Conservation (phyloP, 2,329 filamentous ascomycete species). For the Aspergillus jensenii region DNA sequence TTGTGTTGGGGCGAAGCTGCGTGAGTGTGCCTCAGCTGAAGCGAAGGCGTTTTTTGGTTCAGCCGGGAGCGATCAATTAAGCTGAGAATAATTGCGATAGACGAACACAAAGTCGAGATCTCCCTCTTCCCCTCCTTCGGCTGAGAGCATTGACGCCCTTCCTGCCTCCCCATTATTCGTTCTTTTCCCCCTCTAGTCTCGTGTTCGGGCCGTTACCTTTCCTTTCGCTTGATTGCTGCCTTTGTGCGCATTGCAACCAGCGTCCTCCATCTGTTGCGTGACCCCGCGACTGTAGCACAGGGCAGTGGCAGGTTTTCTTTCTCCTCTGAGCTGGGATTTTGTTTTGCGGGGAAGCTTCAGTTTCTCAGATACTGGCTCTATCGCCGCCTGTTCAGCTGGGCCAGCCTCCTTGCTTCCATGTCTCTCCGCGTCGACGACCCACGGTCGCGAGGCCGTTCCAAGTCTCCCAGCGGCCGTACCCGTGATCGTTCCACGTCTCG, state of each 20-base stretch:
- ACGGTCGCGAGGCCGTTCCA: slow-evolving; percentile 46
- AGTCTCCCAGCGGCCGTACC: slow-evolving; percentile 42
- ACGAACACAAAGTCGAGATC: not conserved
- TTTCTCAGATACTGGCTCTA: not conserved
- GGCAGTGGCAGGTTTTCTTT: not conserved
- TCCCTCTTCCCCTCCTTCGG: not conserved
- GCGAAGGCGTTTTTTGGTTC: slow-evolving; percentile 1
- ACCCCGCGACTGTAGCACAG: not conserved
- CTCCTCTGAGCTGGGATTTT: not conserved
- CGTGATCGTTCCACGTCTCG: slow-evolving; percentile 46
- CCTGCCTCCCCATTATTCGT: not conserved
- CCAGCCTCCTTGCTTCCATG: slow-evolving; percentile 21
- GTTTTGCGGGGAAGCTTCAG: slow-evolving; percentile 1
- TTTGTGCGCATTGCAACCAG: not conserved
- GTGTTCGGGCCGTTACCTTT: not conserved
- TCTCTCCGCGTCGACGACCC: slow-evolving; percentile 42
- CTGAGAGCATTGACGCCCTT: not conserved
- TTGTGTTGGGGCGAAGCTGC: not conserved
- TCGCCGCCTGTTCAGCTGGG: not conserved
- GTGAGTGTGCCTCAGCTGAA: slow-evolving; percentile 5
- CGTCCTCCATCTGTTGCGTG: not conserved
- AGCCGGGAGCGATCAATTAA: not conserved
- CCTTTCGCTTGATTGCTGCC: not conserved
- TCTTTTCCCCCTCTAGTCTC: not conserved
- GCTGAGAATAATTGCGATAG: not conserved